Conservation (phyloP, 2,329 filamentous ascomycete species). For the Xylariomycetidae sp. region DNA sequence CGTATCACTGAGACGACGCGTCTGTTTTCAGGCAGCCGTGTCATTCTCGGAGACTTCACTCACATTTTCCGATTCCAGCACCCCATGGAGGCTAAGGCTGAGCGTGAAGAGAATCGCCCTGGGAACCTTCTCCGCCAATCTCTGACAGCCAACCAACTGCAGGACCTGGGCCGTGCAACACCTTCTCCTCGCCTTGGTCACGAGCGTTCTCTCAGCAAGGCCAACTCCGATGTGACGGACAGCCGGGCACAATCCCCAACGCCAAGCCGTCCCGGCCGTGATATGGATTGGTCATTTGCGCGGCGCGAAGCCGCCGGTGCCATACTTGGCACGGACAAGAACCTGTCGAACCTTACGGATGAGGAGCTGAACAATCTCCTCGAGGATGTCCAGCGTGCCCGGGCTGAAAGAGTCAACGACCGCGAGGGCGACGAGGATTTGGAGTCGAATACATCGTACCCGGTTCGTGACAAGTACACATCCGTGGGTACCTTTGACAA, state of each 20-base stretch:
- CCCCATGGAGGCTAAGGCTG: slow-evolving; percentile 88
- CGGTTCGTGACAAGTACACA: slow-evolving; percentile 88
- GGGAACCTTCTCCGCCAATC: slow-evolving; percentile 87
- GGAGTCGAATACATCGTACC: slow-evolving; percentile 83
- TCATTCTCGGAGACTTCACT: slow-evolving; percentile 95
- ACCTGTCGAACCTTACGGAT: slow-evolving; percentile 82
- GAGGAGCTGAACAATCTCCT: slow-evolving; percentile 91
- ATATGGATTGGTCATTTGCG: slow-evolving; percentile 93
- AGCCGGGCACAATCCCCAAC: slow-evolving; percentile 77
- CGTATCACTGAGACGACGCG: slow-evolving; percentile 80
- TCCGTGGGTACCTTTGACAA: slow-evolving; percentile 93
- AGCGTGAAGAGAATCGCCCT: slow-evolving; percentile 79
- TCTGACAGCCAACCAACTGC: slow-evolving; percentile 55
- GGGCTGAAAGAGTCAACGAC: slow-evolving; percentile 65
- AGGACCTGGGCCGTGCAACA: slow-evolving; percentile 48
- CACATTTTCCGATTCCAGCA: slow-evolving; percentile 99
- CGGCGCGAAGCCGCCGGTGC: slow-evolving; percentile 88
- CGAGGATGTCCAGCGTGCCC: slow-evolving; percentile 84
- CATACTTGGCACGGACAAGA: slow-evolving; percentile 84
- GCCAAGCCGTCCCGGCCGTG: slow-evolving; percentile 61
- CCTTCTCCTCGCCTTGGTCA: slow-evolving; percentile 63
- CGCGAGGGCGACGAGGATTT: slow-evolving; percentile 83
- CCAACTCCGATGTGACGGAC: slow-evolving; percentile 71
- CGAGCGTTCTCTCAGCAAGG: slow-evolving; percentile 73
- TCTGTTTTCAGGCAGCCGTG: slow-evolving; percentile 84